A percentile compares a stretch with the other conserved stretches of the same genome.
Evolutionary conservation across 139 green algal species (phyloP).

Genomic region (Coelastrella sp.): DNA sequence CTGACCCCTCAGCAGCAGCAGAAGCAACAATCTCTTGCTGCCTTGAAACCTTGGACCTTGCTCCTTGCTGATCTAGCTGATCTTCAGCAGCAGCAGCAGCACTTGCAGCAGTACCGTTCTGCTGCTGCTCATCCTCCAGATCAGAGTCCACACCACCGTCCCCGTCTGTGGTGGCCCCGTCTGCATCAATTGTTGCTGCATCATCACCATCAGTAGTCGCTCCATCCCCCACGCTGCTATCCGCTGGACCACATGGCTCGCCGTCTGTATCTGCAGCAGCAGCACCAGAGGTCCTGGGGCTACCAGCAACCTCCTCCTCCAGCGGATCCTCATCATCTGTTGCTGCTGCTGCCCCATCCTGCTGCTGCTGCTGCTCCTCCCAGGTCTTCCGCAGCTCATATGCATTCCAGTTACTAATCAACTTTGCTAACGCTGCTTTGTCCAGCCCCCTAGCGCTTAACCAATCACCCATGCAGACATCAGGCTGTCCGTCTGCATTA

Average conservation of each 20-base stretch:
- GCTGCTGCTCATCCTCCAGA: conserved; percentile 25
- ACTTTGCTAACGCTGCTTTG: conserved; percentile 59
- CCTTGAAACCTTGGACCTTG: no score
- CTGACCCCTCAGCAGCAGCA: neutral
- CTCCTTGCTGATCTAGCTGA: neutral
- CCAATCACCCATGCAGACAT: conserved; percentile 77
- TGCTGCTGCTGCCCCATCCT: conserved; percentile 18
- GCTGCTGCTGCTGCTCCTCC: conserved; percentile 26
- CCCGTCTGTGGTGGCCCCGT: no score
- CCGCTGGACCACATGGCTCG: neutral
- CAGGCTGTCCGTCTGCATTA: conserved; percentile 17
- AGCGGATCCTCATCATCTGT: neutral
- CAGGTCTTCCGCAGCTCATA: conserved; percentile 52
- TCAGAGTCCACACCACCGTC: neutral
- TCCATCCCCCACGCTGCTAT: conserved; percentile 6
- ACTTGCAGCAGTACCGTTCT: neutral
- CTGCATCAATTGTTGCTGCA: neutral
- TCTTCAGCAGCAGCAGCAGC: neutral
- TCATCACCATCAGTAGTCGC: conserved; percentile 20
- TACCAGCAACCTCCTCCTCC: neutral
- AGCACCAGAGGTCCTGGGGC: no score
- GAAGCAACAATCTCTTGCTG: no score
- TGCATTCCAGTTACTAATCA: conserved; percentile 59
- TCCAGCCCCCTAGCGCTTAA: conserved; percentile 70
- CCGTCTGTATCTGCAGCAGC: neutral